Evolutionary conservation across 2,329 filamentous ascomycete species (phyloP), one percentile per base, ranked within the genome.

Genomic region (Fusarium ambrosium): DNA sequence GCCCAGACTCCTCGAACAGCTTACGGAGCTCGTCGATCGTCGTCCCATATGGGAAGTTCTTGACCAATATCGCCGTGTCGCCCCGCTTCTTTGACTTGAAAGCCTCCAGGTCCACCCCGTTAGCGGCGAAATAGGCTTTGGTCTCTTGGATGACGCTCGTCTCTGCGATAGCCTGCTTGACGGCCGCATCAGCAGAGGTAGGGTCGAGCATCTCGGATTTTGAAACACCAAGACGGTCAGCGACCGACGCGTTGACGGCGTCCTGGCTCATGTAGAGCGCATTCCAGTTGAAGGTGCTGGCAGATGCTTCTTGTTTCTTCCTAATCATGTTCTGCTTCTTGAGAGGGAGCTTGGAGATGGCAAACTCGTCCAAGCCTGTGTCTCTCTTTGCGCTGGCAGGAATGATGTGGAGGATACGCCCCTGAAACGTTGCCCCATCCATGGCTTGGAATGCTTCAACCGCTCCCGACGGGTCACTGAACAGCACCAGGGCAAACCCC

Each of bases 241-340:
- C 95, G 71, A 98, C 91, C 7, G 95, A 97, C 59, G 94, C 92
- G 84, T 98, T 95, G 62, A 99, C 95, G 61, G 97, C 94, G 86
- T 99, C 95, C 85, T 95, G 93, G 84, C 93, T 98, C 94, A 99
- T 97, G 84, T 97, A 99, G n/a, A 99, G 87, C n/a, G 95, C 96
- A 86, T 99, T 99, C 97, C 97, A 99, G 82, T 96, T 98, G 85
- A 98, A 98, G 1, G 90, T 91, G 59, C 89, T 91, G 34, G 92
- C 92, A 10, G 93, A 89, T 24, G 95, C 94, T 78, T 96, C 93
- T 60, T 92, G 89, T 84, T 94, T 97, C 79, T 93, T 94, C 81
- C 93, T 94, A 76, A 98, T 93, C 79, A 97, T 90, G 78, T 95
- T 95, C 83, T 98, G 97, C 83, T 97, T 97, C 85, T 98, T 98